A percentile compares a stretch with the other conserved stretches of the same genome.
Evolutionary conservation across 495 filamentous ascomycete species (phyloP).

Genomic region (Aspergillus steynii): DNA sequence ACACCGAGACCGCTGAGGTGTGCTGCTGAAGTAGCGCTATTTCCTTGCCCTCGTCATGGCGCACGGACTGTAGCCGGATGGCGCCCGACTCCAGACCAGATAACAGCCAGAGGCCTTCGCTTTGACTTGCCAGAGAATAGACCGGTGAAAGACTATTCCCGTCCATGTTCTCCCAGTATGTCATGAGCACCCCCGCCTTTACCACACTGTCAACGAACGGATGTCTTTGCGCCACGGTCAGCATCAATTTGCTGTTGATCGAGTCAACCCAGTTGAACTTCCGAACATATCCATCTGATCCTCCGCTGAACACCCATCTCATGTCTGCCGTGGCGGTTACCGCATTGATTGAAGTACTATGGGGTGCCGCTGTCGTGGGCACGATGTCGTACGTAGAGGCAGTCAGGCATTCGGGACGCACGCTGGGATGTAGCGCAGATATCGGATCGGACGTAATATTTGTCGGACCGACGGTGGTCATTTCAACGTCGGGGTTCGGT

Average conservation of each 20-base stretch:
- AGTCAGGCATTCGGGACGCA: constrained; percentile 77
- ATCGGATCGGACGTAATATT: constrained; percentile 35
- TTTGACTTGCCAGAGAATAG: constrained; percentile 90
- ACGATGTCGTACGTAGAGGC: constrained; percentile 94
- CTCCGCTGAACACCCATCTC: constrained; percentile 92
- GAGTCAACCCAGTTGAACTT: constrained; percentile 96
- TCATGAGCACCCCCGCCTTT: constrained; percentile 88
- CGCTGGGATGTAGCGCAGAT: constrained; percentile 56
- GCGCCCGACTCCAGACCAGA: constrained; percentile 86
- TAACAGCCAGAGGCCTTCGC: constrained; percentile 85
- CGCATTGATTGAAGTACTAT: constrained; percentile 93
- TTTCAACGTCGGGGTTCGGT: constrained; percentile 40
- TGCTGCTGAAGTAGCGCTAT: constrained; percentile 80
- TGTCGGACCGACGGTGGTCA: constrained; percentile 35
- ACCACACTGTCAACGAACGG: constrained; percentile 97
- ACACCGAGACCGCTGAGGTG: constrained; percentile 86
- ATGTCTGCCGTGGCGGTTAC: constrained; percentile 91
- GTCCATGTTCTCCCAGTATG: constrained; percentile 92
- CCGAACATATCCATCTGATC: constrained; percentile 89
- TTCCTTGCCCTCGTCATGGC: constrained; percentile 90
- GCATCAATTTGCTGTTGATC: constrained; percentile 87
- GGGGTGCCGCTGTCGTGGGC: constrained; percentile 93
- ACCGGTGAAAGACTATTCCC: constrained; percentile 70
- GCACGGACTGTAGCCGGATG: constrained; percentile 92
- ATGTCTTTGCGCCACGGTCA: constrained; percentile 95